phyloP scores from a whole-genome alignment of 2,329 filamentous ascomycete genomes.

The Penicillium paneum region DNA sequence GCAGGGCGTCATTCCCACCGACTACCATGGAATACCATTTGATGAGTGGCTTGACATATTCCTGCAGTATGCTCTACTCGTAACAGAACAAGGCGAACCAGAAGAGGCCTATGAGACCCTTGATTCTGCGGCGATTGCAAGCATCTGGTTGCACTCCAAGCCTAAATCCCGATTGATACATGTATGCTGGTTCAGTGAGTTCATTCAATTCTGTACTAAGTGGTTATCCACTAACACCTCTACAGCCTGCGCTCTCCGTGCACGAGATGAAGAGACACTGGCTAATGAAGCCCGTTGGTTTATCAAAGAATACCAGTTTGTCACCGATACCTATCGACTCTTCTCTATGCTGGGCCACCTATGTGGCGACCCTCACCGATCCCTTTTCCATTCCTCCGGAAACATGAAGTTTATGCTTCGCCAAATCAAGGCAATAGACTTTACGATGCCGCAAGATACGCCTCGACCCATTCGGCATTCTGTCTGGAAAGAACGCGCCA shows the following conservation, averaged over 20 bases:
- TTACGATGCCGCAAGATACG: slow-evolving; percentile 53
- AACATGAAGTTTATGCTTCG: slow-evolving; percentile 88
- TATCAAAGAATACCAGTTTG: slow-evolving; percentile 75
- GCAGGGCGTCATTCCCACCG: slow-evolving; percentile 44
- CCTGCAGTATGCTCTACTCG: slow-evolving; percentile 75
- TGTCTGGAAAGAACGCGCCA: slow-evolving; percentile 43
- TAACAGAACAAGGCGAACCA: slow-evolving; percentile 65
- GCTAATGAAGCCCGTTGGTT: slow-evolving; percentile 76
- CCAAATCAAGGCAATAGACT: slow-evolving; percentile 87
- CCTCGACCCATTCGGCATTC: slow-evolving; percentile 38
- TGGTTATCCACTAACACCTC: slow-evolving; percentile 8
- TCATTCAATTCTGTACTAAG: not conserved
- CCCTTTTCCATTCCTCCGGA: slow-evolving; percentile 71
- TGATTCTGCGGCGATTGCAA: slow-evolving; percentile 73
- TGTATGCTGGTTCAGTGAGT: slow-evolving; percentile 69
- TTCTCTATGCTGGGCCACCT: slow-evolving; percentile 75
- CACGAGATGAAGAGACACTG: slow-evolving; percentile 72
- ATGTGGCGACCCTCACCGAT: slow-evolving; percentile 61
- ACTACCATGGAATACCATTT: slow-evolving; percentile 77
- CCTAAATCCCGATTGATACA: slow-evolving; percentile 70
- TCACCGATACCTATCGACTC: slow-evolving; percentile 78
- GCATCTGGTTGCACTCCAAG: slow-evolving; percentile 72
- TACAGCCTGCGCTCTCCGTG: slow-evolving; percentile 73
- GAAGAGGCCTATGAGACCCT: slow-evolving; percentile 77
- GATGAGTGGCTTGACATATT: slow-evolving; percentile 86